Evolutionary conservation across 345 rosid genomes (phyloP), one percentile per base, ranked within the genome.

Genomic region (Punica granatum): DNA sequence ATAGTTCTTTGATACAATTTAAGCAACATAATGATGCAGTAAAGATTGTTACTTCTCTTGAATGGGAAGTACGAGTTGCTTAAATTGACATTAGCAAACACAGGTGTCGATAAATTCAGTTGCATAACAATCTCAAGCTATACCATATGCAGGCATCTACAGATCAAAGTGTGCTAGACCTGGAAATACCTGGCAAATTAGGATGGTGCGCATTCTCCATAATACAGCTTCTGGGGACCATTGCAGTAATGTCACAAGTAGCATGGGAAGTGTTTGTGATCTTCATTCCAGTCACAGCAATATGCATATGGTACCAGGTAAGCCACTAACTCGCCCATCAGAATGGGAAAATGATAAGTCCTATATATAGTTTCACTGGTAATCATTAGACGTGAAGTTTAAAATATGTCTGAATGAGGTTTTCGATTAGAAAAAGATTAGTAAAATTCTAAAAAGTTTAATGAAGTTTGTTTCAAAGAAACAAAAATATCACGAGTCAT

Each of bases 261-360:
- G 98, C 98, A 53, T 92, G 98, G 98, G 77, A 92, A 86, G 98
- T 92, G 73, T 92, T 88, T 71, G 82, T 85, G 69, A 84, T 92
- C 79, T 92, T 92, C 88, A 88, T 92, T 78, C 98, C 97, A n/a
- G 97, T 92, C 51, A 88, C 98, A 39, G 97, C 87, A 65, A 80
- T 90, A 68, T 92, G 98, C 73, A 81, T 92, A 70, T 90, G 96
- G 86, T 92, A 92, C 78, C 98, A 92, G 76, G 98, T 88, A 90
- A 74, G 82, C 66, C 15, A 59, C 41, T 41, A 51, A 33, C 75
- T 69, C 0, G 32, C 63, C 7, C 33, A 2, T 56, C 61, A 13
- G 21, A 56, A 26, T 30, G 34, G 18, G 26, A 56, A 13, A 56
- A 26, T 56, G 34, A 28, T 12, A 15, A 56, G 16, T 4, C 18